Percentiles rank a stretch among this genome's conserved stretches.
phyloP scores from a whole-genome alignment of 768 basidiomycete species.

The Phanerochaete sordida region DNA sequence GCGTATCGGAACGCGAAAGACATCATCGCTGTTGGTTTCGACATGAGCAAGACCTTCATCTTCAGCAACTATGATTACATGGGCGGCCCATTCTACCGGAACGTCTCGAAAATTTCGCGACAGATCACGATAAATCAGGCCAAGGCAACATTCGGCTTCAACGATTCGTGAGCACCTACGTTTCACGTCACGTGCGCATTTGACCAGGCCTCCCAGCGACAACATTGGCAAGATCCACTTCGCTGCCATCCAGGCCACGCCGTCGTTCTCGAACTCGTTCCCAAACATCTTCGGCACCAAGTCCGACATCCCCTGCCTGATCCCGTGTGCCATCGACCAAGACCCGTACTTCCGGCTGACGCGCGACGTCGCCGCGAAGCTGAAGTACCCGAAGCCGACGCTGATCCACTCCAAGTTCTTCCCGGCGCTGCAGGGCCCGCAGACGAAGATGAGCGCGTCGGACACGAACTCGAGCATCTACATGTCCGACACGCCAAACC shows the following conservation, averaged over 20 bases:
- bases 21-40: slow-evolving; percentile 95
- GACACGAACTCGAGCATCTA: slow-evolving; percentile 90
- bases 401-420: slow-evolving; percentile 96
- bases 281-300: slow-evolving; percentile 91
- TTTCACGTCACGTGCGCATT: background rate
- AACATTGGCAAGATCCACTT: slow-evolving; percentile 99
- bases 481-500: slow-evolving; percentile 89
- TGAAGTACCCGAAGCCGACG: slow-evolving; percentile 94
- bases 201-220: slow-evolving; percentile 53
- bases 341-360: slow-evolving; percentile 98
- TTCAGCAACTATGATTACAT: slow-evolving; percentile 91
- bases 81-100: slow-evolving; percentile 91
- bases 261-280: slow-evolving; percentile 97
- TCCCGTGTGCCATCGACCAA: slow-evolving; percentile 98
- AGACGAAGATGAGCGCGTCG: slow-evolving; percentile 99
- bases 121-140: slow-evolving; percentile 92
- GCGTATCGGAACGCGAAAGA: slow-evolving; percentile 87
- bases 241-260: slow-evolving; percentile 90
- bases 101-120: slow-evolving; percentile 88
- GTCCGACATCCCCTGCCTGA: slow-evolving; percentile 85
- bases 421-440: slow-evolving; percentile 95
- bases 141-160: slow-evolving; percentile 95
- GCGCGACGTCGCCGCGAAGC: slow-evolving; percentile 88
- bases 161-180: slow-evolving; percentile 73
- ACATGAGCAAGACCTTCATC: slow-evolving; percentile 91